Percentiles rank a stretch among this genome's conserved stretches.
Evolutionary conservation across 2,329 filamentous ascomycete species (phyloP).

Genomic region (Aspergillus alliaceus): DNA sequence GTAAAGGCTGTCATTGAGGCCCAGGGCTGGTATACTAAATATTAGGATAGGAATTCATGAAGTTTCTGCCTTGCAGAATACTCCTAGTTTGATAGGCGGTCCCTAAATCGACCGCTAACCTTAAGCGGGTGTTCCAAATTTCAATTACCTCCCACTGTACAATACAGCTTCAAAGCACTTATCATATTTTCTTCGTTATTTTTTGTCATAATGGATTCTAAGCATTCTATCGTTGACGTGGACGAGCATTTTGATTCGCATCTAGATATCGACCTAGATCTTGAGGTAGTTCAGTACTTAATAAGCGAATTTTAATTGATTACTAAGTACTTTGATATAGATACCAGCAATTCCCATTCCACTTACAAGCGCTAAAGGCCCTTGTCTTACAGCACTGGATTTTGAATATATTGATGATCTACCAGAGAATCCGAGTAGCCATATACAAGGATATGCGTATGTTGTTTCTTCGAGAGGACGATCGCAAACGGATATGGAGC

Average conservation of each 20-base stretch:
- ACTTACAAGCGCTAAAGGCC: neutral
- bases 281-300: neutral
- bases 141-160: neutral
- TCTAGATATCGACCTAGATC: neutral
- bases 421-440: neutral
- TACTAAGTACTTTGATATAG: neutral
- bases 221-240: neutral
- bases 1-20: slow-evolving; percentile 15
- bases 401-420: neutral
- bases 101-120: neutral
- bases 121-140: neutral
- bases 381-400: neutral
- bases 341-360: neutral
- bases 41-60: neutral
- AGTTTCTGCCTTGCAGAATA: neutral
- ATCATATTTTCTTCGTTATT: neutral
- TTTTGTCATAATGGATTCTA: neutral
- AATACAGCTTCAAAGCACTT: neutral
- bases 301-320: neutral
- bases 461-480: neutral
- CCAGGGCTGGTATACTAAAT: slow-evolving; percentile 16
- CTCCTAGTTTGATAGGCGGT: neutral
- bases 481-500: neutral
- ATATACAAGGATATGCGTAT: neutral
- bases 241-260: neutral